A percentile compares a stretch with the other conserved stretches of the same genome.
These are phyloP conservation scores for Anaeromyces robustus DNA, from an alignment of 192 early-diverging fungal genomes.

Conservation along the genomic window DNA sequence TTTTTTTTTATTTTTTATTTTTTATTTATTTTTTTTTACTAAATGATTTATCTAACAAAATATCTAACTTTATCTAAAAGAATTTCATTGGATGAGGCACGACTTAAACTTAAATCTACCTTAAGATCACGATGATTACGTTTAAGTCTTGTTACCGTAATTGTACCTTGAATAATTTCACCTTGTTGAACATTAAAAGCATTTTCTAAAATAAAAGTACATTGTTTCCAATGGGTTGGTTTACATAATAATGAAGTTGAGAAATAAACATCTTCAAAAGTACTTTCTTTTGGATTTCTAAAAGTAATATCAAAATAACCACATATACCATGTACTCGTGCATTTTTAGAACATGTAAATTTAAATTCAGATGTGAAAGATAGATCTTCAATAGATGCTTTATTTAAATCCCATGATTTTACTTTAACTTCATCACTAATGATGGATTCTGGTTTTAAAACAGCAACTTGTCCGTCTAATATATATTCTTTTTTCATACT, in stretches of 20 bases:
- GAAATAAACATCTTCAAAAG: slow-evolving; percentile 25
- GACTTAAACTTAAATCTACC: neutral
- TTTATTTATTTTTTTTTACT: no score
- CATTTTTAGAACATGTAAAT: slow-evolving; percentile 40
- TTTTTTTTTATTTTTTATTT: no score
- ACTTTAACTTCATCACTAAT: slow-evolving; percentile 47
- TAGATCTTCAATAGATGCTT: slow-evolving; percentile 30
- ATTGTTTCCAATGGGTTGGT: slow-evolving; percentile 98
- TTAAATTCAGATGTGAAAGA: slow-evolving; percentile 59
- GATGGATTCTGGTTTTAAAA: slow-evolving; percentile 49
- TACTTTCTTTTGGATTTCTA: slow-evolving; percentile 35
- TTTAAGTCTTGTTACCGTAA: neutral
- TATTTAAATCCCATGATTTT: slow-evolving; percentile 7
- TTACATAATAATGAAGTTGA: slow-evolving; percentile 57
- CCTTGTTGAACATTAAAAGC: slow-evolving; percentile 28
- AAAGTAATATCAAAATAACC: slow-evolving; percentile 95
- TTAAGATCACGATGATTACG: neutral
- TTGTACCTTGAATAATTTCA: neutral
- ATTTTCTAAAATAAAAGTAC: slow-evolving; percentile 55
- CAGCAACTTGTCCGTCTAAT: slow-evolving; percentile 68
- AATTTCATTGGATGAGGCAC: neutral
- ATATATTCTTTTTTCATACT: slow-evolving; percentile 61
- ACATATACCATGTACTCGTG: slow-evolving; percentile 56
- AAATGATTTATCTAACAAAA: neutral
- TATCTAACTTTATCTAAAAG: neutral